Percentiles rank a stretch among this genome's conserved stretches.
These are phyloP conservation scores for Myxozyma mucilagina DNA, from an alignment of 805 yeast genomes.

Conservation along the genomic window DNA sequence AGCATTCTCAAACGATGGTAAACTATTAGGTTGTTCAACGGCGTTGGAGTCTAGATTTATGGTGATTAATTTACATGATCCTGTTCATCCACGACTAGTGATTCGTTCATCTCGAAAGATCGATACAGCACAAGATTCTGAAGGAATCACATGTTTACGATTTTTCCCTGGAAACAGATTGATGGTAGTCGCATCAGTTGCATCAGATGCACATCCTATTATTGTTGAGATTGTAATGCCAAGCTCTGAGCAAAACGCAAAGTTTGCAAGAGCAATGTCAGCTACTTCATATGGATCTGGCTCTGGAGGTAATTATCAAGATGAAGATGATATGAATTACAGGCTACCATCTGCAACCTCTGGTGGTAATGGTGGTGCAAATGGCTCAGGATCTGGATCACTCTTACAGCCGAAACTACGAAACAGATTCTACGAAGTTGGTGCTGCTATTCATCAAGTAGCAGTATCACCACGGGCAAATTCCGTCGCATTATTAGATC, in stretches of 20 bases:
- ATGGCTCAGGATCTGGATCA: conserved; percentile 6
- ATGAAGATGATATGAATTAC: conserved; percentile 2
- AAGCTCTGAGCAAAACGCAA: not conserved
- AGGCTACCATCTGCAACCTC: not conserved
- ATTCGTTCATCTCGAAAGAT: conserved; percentile 66
- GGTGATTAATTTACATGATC: conserved; percentile 65
- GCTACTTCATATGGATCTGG: conserved; percentile 8
- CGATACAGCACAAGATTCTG: conserved; percentile 71
- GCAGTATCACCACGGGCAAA: conserved; percentile 84
- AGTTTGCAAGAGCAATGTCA: conserved; percentile 17
- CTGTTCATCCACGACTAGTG: conserved; percentile 62
- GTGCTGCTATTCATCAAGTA: conserved; percentile 71
- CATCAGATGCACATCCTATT: conserved; percentile 66
- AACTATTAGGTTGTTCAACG: conserved; percentile 73
- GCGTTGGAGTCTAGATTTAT: conserved; percentile 76
- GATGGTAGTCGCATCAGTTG: conserved; percentile 56
- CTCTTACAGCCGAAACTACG: conserved; percentile 62
- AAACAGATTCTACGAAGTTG: conserved; percentile 73
- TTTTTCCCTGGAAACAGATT: conserved; percentile 66
- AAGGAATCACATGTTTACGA: conserved; percentile 81
- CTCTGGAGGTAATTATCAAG: conserved; percentile 17
- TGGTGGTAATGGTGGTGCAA: conserved; percentile 8
- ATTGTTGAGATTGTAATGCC: conserved; percentile 61
- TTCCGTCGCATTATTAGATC: conserved; percentile 76
- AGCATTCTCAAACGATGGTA: conserved; percentile 69